Base-by-base conservation (phyloP, 176 grass and related monocot species). In the Bolboschoenus planiculmis region DNA sequence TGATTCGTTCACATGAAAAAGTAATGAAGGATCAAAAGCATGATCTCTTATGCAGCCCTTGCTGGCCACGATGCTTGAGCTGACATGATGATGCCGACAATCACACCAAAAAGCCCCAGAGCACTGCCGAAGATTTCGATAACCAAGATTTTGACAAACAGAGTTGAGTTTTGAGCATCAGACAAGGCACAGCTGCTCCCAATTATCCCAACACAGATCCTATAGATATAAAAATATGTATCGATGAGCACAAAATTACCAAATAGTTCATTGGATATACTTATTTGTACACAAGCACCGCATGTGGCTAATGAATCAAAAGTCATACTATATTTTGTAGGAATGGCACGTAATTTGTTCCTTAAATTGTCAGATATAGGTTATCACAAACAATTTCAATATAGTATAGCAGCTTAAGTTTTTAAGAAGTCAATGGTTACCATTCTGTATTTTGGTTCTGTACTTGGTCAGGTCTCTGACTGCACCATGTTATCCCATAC, bases 91-190 rank as follows among this genome's bases (percentile, higher is more conserved):
- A 98, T 98, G 55, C 92, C 96, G 42, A 95, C 96, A 14, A 98
- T 98, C 29, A 98, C 96, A 50, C 96, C 96, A 74, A 98, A 98
- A 79, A 98, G 86, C 14, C 96, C 92, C 79, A 98, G 79, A 21
- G 92, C 96, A n/a, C 96, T 98, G 84, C 96, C 96, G 3, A 98
- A 98, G 78, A 98, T 98, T 60, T 95, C 96, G 70, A 98, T 95
- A 81, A 98, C 96, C 86, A 98, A 62, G 67, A 98, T 98, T 83
- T 98, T 95, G 33, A 98, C 96, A 60, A 95, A 98, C 24, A 98
- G 96, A 50, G 96, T 88, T 10, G 96, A 98, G 78, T 98, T 98
- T 81, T 98, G 96, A 65, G 96, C 96, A 93, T 98, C 96, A 46
- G 96, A 93, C 3, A 98, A 68, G 7, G 96, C 92, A 63, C 96